Percentiles rank a stretch among this genome's conserved stretches.
These are phyloP conservation scores for Marasmius tenuissimus DNA, from an alignment of 1,284 basidiomycete species.

Conservation along the genomic window DNA sequence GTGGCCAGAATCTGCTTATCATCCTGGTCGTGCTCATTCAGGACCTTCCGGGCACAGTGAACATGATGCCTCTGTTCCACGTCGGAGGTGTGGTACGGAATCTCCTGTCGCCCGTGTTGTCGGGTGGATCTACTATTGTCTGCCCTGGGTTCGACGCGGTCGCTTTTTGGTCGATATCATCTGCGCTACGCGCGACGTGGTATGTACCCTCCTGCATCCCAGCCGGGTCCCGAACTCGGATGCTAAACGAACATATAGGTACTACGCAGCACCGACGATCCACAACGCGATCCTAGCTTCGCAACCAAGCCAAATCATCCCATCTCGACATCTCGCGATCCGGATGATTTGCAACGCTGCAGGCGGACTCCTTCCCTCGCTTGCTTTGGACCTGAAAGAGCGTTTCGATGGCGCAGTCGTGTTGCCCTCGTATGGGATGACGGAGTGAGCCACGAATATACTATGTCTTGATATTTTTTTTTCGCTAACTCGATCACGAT, in stretches of 20 bases:
- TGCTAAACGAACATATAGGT: constrained; percentile 27
- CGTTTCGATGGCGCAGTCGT: constrained; percentile 38
- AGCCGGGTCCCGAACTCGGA: constrained; percentile 1
- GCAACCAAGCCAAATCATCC: constrained; percentile 30
- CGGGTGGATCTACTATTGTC: constrained; percentile 49
- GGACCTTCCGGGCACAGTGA: constrained; percentile 30
- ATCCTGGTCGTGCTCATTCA: background rate
- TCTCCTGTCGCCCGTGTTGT: constrained; percentile 47
- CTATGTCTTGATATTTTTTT: constrained; percentile 23
- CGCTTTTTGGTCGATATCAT: constrained; percentile 52
- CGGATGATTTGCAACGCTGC: constrained; percentile 50
- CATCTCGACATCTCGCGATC: constrained; percentile 33
- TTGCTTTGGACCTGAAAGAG: constrained; percentile 36
- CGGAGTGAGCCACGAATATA: constrained; percentile 32
- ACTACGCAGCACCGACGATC: constrained; percentile 47
- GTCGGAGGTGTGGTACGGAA: constrained; percentile 55
- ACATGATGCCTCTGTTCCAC: constrained; percentile 68
- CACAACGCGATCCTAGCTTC: constrained; percentile 44
- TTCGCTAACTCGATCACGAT: constrained; percentile 23
- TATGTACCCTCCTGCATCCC: constrained; percentile 20
- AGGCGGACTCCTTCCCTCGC: constrained; percentile 42
- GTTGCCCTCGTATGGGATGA: constrained; percentile 49
- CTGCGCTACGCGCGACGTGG: constrained; percentile 38
- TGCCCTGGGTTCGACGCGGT: constrained; percentile 48
- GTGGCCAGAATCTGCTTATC: constrained; percentile 17